A percentile compares a stretch with the other conserved stretches of the same genome.
phyloP scores from a whole-genome alignment of 73 alveolate species.

The Symbiodinium natans region DNA sequence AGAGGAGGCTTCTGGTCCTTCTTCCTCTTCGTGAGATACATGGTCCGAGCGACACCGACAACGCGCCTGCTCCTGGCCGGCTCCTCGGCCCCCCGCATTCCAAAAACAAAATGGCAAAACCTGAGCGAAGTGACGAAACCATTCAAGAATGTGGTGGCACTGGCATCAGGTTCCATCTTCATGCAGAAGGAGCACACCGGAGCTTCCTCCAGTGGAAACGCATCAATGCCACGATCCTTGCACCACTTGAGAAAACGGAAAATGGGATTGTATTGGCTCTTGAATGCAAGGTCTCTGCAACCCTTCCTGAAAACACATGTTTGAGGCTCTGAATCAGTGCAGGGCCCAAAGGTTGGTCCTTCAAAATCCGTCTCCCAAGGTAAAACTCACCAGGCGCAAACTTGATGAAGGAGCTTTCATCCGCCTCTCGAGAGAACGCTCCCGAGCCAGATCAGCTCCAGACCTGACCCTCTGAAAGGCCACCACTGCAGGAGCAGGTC shows the following conservation, averaged over 20 bases:
- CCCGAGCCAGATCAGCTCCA: too few species aligned
- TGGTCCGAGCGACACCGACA: neutral
- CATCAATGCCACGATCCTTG: neutral
- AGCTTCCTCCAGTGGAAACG: neutral
- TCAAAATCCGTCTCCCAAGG: too few species aligned
- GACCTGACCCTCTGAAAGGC: too few species aligned
- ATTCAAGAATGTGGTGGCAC: neutral
- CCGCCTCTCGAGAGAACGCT: too few species aligned
- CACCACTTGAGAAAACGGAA: neutral
- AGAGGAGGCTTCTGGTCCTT: neutral
- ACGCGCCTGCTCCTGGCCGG: neutral
- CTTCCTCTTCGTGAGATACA: neutral
- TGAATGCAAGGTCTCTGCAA: neutral
- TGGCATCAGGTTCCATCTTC: neutral
- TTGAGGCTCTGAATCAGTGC: neutral
- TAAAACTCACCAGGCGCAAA: too few species aligned
- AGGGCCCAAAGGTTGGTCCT: constrained; percentile 6
- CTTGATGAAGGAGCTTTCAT: too few species aligned
- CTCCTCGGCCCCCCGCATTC: neutral
- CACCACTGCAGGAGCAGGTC: too few species aligned
- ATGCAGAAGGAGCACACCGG: neutral
- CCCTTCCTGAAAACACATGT: neutral
- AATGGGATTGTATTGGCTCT: neutral
- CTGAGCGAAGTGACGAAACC: neutral
- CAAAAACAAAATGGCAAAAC: neutral